Percentiles rank a stretch among this genome's conserved stretches.
phyloP scores from a whole-genome alignment of 2,329 filamentous ascomycete genomes.

The Lachnellula occidentalis region DNA sequence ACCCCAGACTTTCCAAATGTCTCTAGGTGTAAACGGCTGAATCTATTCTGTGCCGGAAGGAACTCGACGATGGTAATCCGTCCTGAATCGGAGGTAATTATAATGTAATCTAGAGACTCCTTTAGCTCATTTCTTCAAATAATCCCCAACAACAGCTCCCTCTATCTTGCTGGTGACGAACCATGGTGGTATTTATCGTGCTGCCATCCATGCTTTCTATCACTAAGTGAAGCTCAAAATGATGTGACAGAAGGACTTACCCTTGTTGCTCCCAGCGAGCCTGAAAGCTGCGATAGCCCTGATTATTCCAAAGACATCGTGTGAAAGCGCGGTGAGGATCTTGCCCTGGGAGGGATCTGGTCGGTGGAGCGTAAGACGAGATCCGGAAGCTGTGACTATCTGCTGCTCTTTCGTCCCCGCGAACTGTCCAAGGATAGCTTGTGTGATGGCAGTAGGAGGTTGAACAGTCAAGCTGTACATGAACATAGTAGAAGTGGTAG shows the following conservation, averaged over 20 bases:
- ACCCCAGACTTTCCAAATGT: conserved; percentile 98
- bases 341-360: conserved; percentile 83
- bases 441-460: conserved; percentile 80
- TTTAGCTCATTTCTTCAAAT: conserved; percentile 24
- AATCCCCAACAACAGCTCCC: conserved; percentile 5
- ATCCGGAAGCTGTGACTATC: conserved; percentile 89
- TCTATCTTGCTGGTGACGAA: conserved; percentile 15
- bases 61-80: conserved; percentile 94
- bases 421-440: conserved; percentile 92
- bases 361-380: conserved; percentile 79
- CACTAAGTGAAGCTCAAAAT: conserved; percentile 61
- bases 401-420: conserved; percentile 95
- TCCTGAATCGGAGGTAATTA: conserved; percentile 91
- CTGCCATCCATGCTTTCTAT: conserved; percentile 58
- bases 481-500: conserved; percentile 97
- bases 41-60: conserved; percentile 75
- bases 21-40: conserved; percentile 86
- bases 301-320: conserved; percentile 96
- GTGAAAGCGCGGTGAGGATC: conserved; percentile 77
- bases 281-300: conserved; percentile 83
- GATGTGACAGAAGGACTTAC: conserved; percentile 55
- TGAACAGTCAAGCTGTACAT: conserved; percentile 97
- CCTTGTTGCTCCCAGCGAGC: conserved; percentile 90
- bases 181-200: conserved; percentile 32
- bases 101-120: conserved; percentile 73